phyloP scores from a whole-genome alignment of 768 basidiomycete species.

The Boletus subcaerulescens region DNA sequence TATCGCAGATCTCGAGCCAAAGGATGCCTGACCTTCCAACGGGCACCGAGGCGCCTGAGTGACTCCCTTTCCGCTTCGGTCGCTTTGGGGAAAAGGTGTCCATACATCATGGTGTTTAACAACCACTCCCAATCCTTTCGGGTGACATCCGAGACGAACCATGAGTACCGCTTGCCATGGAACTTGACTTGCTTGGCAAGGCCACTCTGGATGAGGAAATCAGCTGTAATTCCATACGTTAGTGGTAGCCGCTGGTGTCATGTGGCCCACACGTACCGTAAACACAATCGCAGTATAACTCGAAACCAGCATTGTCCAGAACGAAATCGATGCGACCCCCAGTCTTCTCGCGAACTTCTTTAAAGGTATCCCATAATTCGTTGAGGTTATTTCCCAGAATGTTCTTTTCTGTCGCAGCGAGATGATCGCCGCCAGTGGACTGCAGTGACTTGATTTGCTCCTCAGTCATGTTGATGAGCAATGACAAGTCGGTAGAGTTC shows the following conservation, averaged over 20 bases:
- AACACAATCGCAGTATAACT: slow-evolving; percentile 83
- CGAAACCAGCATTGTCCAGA: slow-evolving; percentile 82
- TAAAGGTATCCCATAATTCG: slow-evolving; percentile 71
- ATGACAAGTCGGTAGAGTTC: slow-evolving; percentile 92
- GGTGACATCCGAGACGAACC: slow-evolving; percentile 95
- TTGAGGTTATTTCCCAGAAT: slow-evolving; percentile 84
- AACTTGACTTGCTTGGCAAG: slow-evolving; percentile 82
- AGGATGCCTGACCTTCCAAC: slow-evolving; percentile 74
- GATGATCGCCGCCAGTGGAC: slow-evolving; percentile 92
- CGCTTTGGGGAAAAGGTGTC: slow-evolving; percentile 86
- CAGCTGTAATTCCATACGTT: slow-evolving; percentile 52
- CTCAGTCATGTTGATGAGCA: slow-evolving; percentile 96
- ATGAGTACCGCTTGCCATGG: slow-evolving; percentile 94
- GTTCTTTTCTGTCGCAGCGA: slow-evolving; percentile 95
- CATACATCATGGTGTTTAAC: slow-evolving; percentile 82
- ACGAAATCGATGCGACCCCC: slow-evolving; percentile 79
- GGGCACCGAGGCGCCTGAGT: slow-evolving; percentile 68
- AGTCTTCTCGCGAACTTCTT: slow-evolving; percentile 63
- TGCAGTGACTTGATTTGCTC: slow-evolving; percentile 97
- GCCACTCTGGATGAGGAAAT: slow-evolving; percentile 90
- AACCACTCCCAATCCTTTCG: slow-evolving; percentile 95
- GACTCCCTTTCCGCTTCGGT: slow-evolving; percentile 79
- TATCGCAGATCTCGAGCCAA: neutral
- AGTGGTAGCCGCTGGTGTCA: neutral
- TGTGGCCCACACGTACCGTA: slow-evolving; percentile 53